These are phyloP conservation scores for Scleroderma citrinum DNA, from an alignment of 768 basidiomycete species.

Conservation along the genomic window DNA sequence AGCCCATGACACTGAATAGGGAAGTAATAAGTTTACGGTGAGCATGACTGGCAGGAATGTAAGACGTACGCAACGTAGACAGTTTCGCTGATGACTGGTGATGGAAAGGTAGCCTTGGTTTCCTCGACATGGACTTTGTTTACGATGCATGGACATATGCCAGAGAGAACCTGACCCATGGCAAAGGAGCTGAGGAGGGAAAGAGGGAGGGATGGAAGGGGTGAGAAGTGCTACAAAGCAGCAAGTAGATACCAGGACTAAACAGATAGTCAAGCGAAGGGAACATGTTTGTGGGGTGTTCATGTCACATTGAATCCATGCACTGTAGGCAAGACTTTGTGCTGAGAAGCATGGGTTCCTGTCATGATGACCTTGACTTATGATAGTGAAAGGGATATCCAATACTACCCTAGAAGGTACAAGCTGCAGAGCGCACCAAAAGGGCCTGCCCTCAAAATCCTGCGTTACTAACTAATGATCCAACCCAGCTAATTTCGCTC, in stretches of 20 bases:
- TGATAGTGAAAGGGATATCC: no score
- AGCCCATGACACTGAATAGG: slow-evolving; percentile 27
- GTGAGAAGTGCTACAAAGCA: not conserved
- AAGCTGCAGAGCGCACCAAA: no score
- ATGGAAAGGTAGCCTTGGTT: not conserved
- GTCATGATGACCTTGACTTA: no score
- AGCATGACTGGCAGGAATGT: not conserved
- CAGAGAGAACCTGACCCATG: slow-evolving; percentile 25
- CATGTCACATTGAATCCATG: slow-evolving; percentile 23
- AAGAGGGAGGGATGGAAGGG: slow-evolving; percentile 8
- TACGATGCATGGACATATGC: slow-evolving; percentile 10
- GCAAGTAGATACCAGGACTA: slow-evolving; percentile 21
- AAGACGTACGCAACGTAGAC: slow-evolving; percentile 24
- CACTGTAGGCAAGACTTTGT: slow-evolving; percentile 18
- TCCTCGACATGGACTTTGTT: slow-evolving; percentile 11
- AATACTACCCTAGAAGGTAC: no score
- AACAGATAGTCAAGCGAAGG: slow-evolving; percentile 15
- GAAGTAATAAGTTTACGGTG: slow-evolving; percentile 20
- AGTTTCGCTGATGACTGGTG: slow-evolving; percentile 14
- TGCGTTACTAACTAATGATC: no score
- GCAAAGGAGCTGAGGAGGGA: slow-evolving; percentile 9
- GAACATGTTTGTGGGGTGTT: slow-evolving; percentile 24
- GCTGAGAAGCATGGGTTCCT: slow-evolving; percentile 22
- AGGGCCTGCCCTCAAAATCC: no score
- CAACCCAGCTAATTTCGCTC: no score